A percentile compares a stretch with the other conserved stretches of the same genome.
Conservation (phyloP, 2,329 filamentous ascomycete species). For the Sporothrix mexicana region DNA sequence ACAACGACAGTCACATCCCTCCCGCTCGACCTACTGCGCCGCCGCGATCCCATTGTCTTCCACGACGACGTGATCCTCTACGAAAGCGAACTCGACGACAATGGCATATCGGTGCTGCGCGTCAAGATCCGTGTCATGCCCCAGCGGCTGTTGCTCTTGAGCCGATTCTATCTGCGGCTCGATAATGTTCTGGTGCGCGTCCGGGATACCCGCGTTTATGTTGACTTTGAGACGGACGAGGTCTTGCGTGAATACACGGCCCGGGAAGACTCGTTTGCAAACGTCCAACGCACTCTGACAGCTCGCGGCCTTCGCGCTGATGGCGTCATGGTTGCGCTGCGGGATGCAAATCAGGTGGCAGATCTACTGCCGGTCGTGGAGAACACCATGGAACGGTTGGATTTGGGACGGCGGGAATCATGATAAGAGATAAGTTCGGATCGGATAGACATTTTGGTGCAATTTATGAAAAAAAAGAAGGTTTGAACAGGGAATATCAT, state of each 20-base stretch:
- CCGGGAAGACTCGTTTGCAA: conserved; percentile 81
- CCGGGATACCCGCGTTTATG: conserved; percentile 87
- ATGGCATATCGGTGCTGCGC: conserved; percentile 88
- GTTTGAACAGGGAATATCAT: not conserved
- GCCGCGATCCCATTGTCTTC: conserved; percentile 92
- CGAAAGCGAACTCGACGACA: conserved; percentile 97
- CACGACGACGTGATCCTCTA: conserved; percentile 96
- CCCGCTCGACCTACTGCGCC: conserved; percentile 83
- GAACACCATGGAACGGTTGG: conserved; percentile 62
- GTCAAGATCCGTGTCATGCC: conserved; percentile 95
- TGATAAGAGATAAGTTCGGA: not conserved
- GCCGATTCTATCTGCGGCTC: conserved; percentile 88
- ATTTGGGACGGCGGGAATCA: conserved; percentile 32
- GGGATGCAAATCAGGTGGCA: conserved; percentile 78
- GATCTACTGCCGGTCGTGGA: conserved; percentile 74
- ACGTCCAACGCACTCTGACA: conserved; percentile 64
- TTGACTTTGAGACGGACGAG: conserved; percentile 80
- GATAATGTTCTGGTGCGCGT: conserved; percentile 89
- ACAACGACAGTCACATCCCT: conserved; percentile 52
- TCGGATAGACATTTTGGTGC: not conserved
- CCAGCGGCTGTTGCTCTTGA: conserved; percentile 80
- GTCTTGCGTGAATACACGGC: conserved; percentile 89
- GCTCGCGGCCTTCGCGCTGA: conserved; percentile 63
- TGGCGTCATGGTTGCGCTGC: conserved; percentile 75
- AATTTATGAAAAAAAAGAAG: not conserved